Evolutionary conservation across 179 eudicot genomes (phyloP).

Genomic region (Beta macrorhiza): DNA sequence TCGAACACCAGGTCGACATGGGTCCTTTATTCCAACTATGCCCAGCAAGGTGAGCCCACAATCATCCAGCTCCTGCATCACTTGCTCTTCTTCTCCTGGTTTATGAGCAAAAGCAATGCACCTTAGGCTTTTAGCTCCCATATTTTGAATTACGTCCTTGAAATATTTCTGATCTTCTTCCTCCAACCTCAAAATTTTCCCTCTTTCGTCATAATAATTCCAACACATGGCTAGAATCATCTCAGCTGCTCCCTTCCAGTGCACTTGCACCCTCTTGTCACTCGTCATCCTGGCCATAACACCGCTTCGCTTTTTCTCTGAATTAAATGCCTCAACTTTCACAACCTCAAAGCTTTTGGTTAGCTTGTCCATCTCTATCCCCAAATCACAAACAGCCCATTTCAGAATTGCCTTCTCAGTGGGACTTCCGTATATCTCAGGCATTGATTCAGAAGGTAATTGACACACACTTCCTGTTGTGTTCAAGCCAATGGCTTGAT

Average conservation of each 20-base stretch:
- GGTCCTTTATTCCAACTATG: constrained; percentile 47
- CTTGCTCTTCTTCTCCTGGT: constrained; percentile 19
- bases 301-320: constrained; percentile 54
- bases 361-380: constrained; percentile 39
- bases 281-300: constrained; percentile 34
- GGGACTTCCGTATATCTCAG: constrained; percentile 55
- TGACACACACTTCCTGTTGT: constrained; percentile 41
- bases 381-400: constrained; percentile 51
- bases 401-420: constrained; percentile 57
- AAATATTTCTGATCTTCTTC: constrained; percentile 26
- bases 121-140: constrained; percentile 60
- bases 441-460: constrained; percentile 11
- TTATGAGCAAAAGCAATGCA: constrained; percentile 64
- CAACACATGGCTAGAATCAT: constrained; percentile 53
- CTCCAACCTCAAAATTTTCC: constrained; percentile 30
- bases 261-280: constrained; percentile 32
- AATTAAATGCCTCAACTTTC: constrained; percentile 54
- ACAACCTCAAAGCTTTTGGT: constrained; percentile 29
- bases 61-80: constrained; percentile 21
- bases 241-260: constrained; percentile 75
- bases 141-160: constrained; percentile 37
- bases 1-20: constrained; percentile 48
- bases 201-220: constrained; percentile 37
- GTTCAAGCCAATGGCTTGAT: constrained; percentile 37
- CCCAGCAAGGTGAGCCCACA: constrained; percentile 36